These are phyloP conservation scores for Aureobasidium sp. DNA, from an alignment of 2,329 filamentous ascomycete species.

Conservation along the genomic window DNA sequence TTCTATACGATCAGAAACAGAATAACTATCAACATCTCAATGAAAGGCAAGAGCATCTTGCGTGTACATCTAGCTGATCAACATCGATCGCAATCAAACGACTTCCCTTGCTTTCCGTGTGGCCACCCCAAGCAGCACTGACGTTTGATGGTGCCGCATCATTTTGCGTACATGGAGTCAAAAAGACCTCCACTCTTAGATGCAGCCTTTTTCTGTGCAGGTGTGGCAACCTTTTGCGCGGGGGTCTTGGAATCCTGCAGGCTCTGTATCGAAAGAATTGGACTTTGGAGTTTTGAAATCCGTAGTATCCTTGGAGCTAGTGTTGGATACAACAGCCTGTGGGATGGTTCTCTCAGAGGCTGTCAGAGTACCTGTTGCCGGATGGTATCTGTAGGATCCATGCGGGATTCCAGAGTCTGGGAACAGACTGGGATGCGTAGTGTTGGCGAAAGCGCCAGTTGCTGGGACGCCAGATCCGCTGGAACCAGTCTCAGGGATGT, in stretches of 20 bases:
- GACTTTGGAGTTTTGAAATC: not conserved
- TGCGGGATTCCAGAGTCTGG: not conserved
- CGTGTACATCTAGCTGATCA: no score
- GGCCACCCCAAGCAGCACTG: no score
- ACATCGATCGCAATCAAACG: no score
- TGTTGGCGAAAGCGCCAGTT: not conserved
- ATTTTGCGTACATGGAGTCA: not conserved
- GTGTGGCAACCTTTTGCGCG: no score
- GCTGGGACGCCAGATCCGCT: not conserved
- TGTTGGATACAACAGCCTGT: no score
- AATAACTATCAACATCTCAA: no score
- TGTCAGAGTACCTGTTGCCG: not conserved
- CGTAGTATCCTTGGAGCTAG: not conserved
- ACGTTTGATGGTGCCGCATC: no score
- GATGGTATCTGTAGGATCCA: not conserved
- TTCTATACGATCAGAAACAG: not conserved
- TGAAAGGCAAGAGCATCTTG: no score
- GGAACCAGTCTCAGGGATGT: not conserved
- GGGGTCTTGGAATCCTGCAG: no score
- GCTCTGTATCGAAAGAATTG: not conserved
- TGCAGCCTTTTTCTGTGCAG: no score
- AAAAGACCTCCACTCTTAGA: not conserved
- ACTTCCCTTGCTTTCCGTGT: no score
- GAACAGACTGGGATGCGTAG: not conserved
- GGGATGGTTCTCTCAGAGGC: not conserved